Evolutionary conservation across 2,329 filamentous ascomycete genomes (phyloP).

Genomic region (Cercospora brassicicola): DNA sequence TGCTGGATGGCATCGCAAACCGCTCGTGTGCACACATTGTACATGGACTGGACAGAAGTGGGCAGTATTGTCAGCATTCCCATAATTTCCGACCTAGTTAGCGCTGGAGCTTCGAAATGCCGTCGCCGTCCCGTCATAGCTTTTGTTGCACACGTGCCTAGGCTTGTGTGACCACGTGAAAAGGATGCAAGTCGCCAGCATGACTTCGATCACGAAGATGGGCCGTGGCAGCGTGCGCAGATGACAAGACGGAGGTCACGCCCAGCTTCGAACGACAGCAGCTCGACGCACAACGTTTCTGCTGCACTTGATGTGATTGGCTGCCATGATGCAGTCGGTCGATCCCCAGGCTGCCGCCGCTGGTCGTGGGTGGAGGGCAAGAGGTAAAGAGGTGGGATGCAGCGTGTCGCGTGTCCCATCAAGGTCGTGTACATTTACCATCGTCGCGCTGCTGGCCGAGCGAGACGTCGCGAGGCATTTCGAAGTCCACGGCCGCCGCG

Average conservation of each 20-base stretch:
- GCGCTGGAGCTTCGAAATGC: background rate
- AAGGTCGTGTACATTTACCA: background rate
- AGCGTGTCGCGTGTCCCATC: background rate
- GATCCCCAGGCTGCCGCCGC: background rate
- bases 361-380: background rate
- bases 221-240: constrained; percentile 5
- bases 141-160: background rate
- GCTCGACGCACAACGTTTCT: constrained; percentile 8
- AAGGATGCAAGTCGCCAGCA: background rate
- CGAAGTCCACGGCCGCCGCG: background rate
- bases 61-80: background rate
- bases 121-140: background rate
- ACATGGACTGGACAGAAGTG: background rate
- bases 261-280: constrained; percentile 5
- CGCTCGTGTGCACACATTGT: background rate
- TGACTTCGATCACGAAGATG: background rate
- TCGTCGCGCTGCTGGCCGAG: background rate
- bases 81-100: background rate
- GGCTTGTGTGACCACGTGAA: background rate
- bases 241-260: constrained; percentile 7
- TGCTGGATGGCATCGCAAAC: background rate
- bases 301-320: constrained; percentile 6
- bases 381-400: background rate
- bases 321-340: background rate
- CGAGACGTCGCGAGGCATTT: background rate